Base-by-base conservation (phyloP, 441 rosid genomes). In the Pelargonium myrrhifolium region DNA sequence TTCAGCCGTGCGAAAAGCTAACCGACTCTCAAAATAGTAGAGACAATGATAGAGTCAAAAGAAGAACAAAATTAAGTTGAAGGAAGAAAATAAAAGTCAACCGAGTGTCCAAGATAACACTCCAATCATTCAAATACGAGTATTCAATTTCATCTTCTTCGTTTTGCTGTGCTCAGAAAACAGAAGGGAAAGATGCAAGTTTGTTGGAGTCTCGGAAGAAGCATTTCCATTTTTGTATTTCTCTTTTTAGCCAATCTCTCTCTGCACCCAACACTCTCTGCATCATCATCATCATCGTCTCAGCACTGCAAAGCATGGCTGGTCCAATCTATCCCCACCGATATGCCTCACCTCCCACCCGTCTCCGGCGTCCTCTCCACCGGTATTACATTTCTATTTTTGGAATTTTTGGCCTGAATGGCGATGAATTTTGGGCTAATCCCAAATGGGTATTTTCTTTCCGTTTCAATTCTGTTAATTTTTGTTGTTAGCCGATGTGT, bases 321-420 rank as follows among this genome's bases (percentile, higher is more conserved):
- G 9, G 96, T 92, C 72, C 98, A 89, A 55, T 92, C 98, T 37
- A 88, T 89, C 74, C 98, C 98, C 74, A 92, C 92, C 3, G 88
- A 87, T 75, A 92, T 89, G 96, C 87, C 89, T 9, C 82, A 81
- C 75, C 92, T 90, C 77, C 85, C 73, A 45, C 87, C 45, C 10
- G 83, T 88, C 75, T 72, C 96, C 28, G 95, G 96, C 17, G 90
- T 90, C 49, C 89, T 92, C 71, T 83, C 93, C 24, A 84, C 93
- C 6, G 89, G 96, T 87, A 78, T 9, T 55, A 67, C 10, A 56
- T 11, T 15, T 60, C 66, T 49, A 2, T 21, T 4, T 15, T 15
- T 17, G 17, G 15, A 4, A 10, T 1, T 68, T 28, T 11, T 62
- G 31, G 59, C 8, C 35, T 15, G 3, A 15, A 0, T 39, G 58